Evolutionary conservation across 805 yeast species (phyloP).

Genomic region (Vanderwaltozyma verrucispora): DNA sequence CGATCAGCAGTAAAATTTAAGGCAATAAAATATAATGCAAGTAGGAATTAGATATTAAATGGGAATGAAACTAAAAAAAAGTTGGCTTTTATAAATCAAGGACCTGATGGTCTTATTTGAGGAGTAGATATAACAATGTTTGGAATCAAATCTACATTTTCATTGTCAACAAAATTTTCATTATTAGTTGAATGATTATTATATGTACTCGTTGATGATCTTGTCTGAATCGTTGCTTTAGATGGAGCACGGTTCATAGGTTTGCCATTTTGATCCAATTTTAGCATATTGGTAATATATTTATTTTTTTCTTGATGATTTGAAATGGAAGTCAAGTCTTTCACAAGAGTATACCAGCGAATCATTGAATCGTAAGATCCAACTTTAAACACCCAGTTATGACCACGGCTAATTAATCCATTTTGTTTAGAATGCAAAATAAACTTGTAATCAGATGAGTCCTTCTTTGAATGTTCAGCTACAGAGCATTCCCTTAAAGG

Average conservation of each 20-base stretch:
- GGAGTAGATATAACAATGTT: conserved; percentile 2
- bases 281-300: conserved; percentile 23
- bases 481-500: conserved; percentile 71
- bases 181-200: too few relatives aligned
- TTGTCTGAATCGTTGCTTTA: neutral
- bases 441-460: conserved; percentile 52
- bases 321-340: conserved; percentile 51
- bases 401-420: conserved; percentile 70
- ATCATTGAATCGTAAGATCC: conserved; percentile 72
- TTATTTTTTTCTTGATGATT: conserved; percentile 51
- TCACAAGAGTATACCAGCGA: conserved; percentile 75
- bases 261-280: conserved; percentile 1
- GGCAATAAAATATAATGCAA: too few relatives aligned
- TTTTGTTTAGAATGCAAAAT: conserved; percentile 67
- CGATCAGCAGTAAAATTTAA: too few relatives aligned
- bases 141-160: neutral
- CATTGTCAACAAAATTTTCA: neutral
- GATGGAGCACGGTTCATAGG: neutral
- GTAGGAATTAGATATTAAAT: too few relatives aligned
- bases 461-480: conserved; percentile 72
- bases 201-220: neutral
- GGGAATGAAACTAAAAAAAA: too few relatives aligned
- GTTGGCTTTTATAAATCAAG: too few relatives aligned
- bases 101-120: neutral
- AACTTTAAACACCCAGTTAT: conserved; percentile 88